Evolutionary conservation across 768 basidiomycete genomes (phyloP).

Genomic region (Melanogaster broomeanus): DNA sequence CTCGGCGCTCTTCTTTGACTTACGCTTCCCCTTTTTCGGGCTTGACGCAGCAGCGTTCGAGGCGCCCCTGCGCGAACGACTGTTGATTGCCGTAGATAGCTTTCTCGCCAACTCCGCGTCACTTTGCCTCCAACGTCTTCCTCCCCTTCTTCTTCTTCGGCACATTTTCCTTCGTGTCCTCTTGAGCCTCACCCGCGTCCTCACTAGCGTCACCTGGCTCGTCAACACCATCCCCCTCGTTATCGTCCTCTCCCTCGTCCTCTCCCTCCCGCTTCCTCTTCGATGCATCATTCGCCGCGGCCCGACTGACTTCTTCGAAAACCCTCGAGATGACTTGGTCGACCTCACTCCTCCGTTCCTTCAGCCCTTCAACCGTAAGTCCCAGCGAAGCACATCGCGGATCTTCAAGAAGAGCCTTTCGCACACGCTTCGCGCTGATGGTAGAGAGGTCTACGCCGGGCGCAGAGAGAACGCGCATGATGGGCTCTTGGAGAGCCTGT

Average conservation of each 20-base stretch:
- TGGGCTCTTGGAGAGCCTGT: slow-evolving; percentile 55
- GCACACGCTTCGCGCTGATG: slow-evolving; percentile 88
- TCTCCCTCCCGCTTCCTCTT: slow-evolving; percentile 33
- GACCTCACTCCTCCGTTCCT: slow-evolving; percentile 65
- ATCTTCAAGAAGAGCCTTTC: slow-evolving; percentile 64
- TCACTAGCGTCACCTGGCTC: slow-evolving; percentile 20
- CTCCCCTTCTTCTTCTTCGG: slow-evolving; percentile 48
- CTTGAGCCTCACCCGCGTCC: slow-evolving; percentile 10
- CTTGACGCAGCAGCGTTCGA: slow-evolving; percentile 39
- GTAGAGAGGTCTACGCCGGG: slow-evolving; percentile 77
- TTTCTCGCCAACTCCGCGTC: slow-evolving; percentile 74
- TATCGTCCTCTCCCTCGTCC: slow-evolving; percentile 29
- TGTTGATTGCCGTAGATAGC: slow-evolving; percentile 69
- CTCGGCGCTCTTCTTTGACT: slow-evolving; percentile 55
- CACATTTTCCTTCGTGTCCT: slow-evolving; percentile 19
- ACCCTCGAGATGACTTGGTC: slow-evolving; percentile 68
- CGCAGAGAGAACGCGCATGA: slow-evolving; percentile 70
- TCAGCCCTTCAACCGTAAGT: slow-evolving; percentile 61
- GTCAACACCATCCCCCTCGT: slow-evolving; percentile 3
- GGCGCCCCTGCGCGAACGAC: slow-evolving; percentile 53
- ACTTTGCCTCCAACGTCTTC: slow-evolving; percentile 51
- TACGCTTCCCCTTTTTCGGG: slow-evolving; percentile 44
- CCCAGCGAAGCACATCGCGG: slow-evolving; percentile 36
- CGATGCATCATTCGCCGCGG: slow-evolving; percentile 22
- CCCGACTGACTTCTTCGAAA: slow-evolving; percentile 58